These are phyloP conservation scores for Penicillium malachiteum DNA, from an alignment of 495 filamentous ascomycete genomes.

Conservation along the genomic window DNA sequence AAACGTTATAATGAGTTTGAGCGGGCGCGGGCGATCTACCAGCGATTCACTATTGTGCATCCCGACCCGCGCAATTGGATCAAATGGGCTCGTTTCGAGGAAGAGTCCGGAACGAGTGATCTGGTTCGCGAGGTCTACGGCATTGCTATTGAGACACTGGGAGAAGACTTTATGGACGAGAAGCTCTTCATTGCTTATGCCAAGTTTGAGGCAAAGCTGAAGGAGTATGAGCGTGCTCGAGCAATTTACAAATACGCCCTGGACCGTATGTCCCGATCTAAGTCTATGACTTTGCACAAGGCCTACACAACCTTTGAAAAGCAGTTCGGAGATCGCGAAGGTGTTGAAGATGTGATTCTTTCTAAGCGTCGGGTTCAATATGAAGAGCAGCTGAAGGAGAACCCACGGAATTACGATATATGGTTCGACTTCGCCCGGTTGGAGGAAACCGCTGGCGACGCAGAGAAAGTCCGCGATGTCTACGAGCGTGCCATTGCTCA, in stretches of 20 bases:
- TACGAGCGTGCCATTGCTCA: constrained; percentile 97
- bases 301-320: constrained; percentile 97
- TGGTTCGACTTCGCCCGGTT: constrained; percentile 96
- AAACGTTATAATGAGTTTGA: constrained; percentile 91
- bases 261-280: constrained; percentile 84
- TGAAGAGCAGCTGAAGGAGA: constrained; percentile 90
- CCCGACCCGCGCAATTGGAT: constrained; percentile 97
- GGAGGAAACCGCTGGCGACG: constrained; percentile 78
- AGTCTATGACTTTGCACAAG: constrained; percentile 81
- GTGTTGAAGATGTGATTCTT: constrained; percentile 91
- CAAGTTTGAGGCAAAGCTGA: constrained; percentile 86
- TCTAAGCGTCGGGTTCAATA: constrained; percentile 94
- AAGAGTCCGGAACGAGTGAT: constrained; percentile 88
- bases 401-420: constrained; percentile 88
- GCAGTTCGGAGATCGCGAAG: constrained; percentile 91
- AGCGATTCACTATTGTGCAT: constrained; percentile 89
- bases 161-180: constrained; percentile 96
- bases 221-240: constrained; percentile 92
- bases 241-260: constrained; percentile 97
- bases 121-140: constrained; percentile 92
- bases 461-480: constrained; percentile 80
- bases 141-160: constrained; percentile 81
- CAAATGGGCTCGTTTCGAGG: constrained; percentile 97
- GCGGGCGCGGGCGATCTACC: constrained; percentile 79
- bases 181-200: constrained; percentile 91